Evolutionary conservation across 148 eudicot genomes (phyloP), one percentile per base, ranked within the genome.

Genomic region (Diospyros kaki): DNA sequence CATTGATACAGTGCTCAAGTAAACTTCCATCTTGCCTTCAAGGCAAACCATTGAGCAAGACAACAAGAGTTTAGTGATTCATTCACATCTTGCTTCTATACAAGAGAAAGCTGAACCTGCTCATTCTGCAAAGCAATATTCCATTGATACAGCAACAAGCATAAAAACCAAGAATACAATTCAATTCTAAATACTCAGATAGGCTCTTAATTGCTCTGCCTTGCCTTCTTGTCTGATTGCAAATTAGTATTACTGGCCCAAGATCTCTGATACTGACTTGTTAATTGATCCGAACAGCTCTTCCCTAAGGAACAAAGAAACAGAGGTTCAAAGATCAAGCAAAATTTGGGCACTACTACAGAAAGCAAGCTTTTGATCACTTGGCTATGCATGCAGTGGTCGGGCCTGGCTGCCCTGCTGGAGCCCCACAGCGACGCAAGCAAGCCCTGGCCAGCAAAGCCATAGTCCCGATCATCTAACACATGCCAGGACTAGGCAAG

Each of bases 211-310:
- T 17, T 65, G 54, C 48, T 28, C 28, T 54, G 41, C 56, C 51
- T 14, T 28, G 6, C 64, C 50, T 18, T 53, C 71, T 77, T n/a
- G 55, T 44, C 64, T 1, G 42, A 41, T 64, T 59, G 43, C 74
- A 66, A 40, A 48, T 48, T 48, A 48, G 8, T 28, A 75, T 87
- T 76, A 94, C 86, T 90, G 91, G 41, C 96, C 98, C 86, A 95
- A 79, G 76, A 95, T 80, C 60, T 89, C 90, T n/a, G 97, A 79
- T 72, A 92, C 64, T 38, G 87, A 87, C 80, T 89, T 86, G 85
- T 84, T 92, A 79, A 90, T 63, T 68, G 17, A 69, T 54, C 73
- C 80, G 67, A 88, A 66, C 78, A 92, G 73, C 73, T 90, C 94
- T 82, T 90, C 84, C 89, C 98, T 95, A 85, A 72, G 11, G 8